These are phyloP conservation scores for Sclerotinia minor DNA, from an alignment of 2,329 filamentous ascomycete genomes.

Conservation along the genomic window DNA sequence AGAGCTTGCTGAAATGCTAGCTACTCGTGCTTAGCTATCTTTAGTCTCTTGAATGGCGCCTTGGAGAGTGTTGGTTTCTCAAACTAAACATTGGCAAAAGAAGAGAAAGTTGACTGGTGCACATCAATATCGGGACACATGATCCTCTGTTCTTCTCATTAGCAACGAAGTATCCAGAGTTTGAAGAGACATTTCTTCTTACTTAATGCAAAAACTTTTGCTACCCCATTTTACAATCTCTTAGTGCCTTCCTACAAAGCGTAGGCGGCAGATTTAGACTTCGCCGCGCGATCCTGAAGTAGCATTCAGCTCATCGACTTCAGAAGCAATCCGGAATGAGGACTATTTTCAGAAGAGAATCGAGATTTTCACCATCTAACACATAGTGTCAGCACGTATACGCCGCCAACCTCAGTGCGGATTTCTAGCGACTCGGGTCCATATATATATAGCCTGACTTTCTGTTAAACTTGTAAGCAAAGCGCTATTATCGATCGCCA, in stretches of 20 bases:
- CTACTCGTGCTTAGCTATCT: no score
- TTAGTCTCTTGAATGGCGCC: not conserved
- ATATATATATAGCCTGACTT: not conserved
- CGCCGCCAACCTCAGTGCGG: not conserved
- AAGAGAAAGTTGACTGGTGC: not conserved
- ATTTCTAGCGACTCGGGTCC: constrained; percentile 9
- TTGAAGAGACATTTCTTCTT: not conserved
- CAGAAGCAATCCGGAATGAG: not conserved
- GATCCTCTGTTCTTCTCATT: not conserved
- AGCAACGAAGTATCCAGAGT: not conserved
- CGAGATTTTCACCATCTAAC: not conserved
- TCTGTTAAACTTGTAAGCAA: not conserved
- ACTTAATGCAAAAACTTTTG: not conserved
- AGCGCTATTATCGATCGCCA: not conserved
- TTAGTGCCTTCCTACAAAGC: not conserved
- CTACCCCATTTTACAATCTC: not conserved
- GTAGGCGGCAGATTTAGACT: not conserved
- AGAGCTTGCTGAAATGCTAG: not conserved
- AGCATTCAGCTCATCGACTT: not conserved
- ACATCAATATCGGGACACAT: not conserved
- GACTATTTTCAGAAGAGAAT: not conserved
- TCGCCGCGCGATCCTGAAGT: not conserved
- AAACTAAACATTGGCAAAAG: not conserved
- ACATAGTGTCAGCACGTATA: not conserved
- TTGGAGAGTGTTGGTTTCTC: not conserved